Evolutionary conservation across 768 basidiomycete genomes (phyloP).

Genomic region (Plicaturopsis crispa): DNA sequence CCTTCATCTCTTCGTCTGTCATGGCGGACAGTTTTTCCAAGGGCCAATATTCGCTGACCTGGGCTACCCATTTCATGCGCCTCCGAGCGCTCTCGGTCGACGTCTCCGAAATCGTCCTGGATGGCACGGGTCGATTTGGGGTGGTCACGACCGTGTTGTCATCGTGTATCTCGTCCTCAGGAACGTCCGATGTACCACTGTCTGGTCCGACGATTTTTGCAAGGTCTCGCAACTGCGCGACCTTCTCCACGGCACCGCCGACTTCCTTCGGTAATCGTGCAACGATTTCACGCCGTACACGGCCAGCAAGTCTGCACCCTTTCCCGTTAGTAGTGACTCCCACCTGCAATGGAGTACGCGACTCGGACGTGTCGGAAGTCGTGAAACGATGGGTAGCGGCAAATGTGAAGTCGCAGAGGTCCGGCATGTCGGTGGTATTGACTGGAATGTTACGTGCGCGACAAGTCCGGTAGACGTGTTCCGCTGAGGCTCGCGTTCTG

Average conservation of each 20-base stretch:
- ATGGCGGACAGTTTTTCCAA: conserved; percentile 67
- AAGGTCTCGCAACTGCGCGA: conserved; percentile 60
- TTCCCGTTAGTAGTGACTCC: conserved; percentile 88
- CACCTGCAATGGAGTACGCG: conserved; percentile 59
- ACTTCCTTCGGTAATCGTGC: conserved; percentile 62
- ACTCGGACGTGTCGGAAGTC: conserved; percentile 33
- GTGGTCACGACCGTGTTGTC: conserved; percentile 47
- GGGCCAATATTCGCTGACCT: conserved; percentile 96
- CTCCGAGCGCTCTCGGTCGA: conserved; percentile 43
- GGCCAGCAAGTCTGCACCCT: conserved; percentile 77
- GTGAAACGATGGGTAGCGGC: conserved; percentile 78
- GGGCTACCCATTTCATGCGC: conserved; percentile 89
- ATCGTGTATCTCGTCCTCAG: conserved; percentile 40
- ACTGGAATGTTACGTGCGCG: conserved; percentile 56
- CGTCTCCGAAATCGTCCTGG: conserved; percentile 31
- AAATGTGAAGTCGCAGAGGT: conserved; percentile 86
- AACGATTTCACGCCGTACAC: conserved; percentile 80
- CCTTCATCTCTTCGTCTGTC: conserved; percentile 58
- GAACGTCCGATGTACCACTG: conserved; percentile 14
- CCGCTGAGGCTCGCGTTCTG: conserved; percentile 47
- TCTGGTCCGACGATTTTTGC: conserved; percentile 30
- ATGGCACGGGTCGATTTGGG: conserved; percentile 65
- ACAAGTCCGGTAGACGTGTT: conserved; percentile 49
- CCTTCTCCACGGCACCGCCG: conserved; percentile 65
- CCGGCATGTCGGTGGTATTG: conserved; percentile 83